phyloP scores from a whole-genome alignment of 1,284 basidiomycete species.

The Malassezia japonica region DNA sequence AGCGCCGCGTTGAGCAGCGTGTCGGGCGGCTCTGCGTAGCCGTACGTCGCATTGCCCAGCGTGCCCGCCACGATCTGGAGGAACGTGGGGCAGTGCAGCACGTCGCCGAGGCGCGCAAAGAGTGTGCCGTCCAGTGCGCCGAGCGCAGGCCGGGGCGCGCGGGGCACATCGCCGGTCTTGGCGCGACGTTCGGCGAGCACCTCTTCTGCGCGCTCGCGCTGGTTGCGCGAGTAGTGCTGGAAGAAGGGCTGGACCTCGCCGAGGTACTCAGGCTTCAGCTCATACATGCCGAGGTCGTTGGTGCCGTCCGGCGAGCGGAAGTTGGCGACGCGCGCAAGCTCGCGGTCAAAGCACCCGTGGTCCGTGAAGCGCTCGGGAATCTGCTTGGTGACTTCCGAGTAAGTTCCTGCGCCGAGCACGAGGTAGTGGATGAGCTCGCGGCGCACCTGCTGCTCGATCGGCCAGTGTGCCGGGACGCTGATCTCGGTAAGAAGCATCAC shows the following conservation, averaged over 20 bases:
- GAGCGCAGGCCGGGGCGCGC: conserved; percentile 17
- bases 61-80: conserved; percentile 28
- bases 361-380: conserved; percentile 83
- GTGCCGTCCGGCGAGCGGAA: conserved; percentile 71
- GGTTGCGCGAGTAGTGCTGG: conserved; percentile 89
- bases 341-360: conserved; percentile 70
- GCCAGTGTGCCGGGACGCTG: conserved; percentile 63
- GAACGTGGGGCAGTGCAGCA: conserved; percentile 22
- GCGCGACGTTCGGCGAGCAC: conserved; percentile 63
- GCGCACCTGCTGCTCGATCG: conserved; percentile 61
- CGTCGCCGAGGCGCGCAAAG: conserved; percentile 21
- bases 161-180: conserved; percentile 55
- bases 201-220: conserved; percentile 83
- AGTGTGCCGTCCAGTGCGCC: conserved; percentile 22
- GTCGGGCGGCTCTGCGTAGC: conserved; percentile 51
- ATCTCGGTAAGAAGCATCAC: conserved; percentile 79
- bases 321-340: conserved; percentile 67
- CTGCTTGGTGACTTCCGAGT: conserved; percentile 82
- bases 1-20: conserved; percentile 79
- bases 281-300: conserved; percentile 73
- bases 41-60: conserved; percentile 19
- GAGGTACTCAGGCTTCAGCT: conserved; percentile 71
- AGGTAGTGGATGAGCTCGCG: conserved; percentile 85
- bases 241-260: conserved; percentile 91
- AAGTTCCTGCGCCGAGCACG: conserved; percentile 75